Base-by-base conservation (phyloP, 2,329 filamentous ascomycete genomes). In the Stachybotrys echinatus region DNA sequence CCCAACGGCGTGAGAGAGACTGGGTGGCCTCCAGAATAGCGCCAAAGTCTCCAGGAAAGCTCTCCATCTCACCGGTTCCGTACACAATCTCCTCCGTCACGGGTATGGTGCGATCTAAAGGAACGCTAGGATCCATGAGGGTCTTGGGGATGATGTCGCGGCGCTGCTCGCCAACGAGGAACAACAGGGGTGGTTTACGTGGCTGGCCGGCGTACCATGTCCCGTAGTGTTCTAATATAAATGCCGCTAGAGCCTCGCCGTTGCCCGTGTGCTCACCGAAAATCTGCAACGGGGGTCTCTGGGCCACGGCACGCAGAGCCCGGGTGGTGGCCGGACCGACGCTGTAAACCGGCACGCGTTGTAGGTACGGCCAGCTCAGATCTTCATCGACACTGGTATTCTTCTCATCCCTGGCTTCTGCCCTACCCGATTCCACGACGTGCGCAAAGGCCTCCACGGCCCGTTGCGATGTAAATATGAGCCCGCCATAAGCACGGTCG, bases 141-240 rank as follows among this genome's bases (percentile, higher is more conserved):
- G 82, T 89, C 58, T 81, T 88, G 2, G 94, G 92, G 55, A 99
- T 96, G 56, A 96, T 83, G 65, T 97, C 94, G 42, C 94, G 76
- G 49, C 91, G 81, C 64, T 92, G 88, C 64, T 96, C 92, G 19
- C 94, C 94, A 0, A 95, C 91, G 14, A 95, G 79, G 65, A 97
- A 99, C 1, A 97, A 72, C 5, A 97, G 66, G 0, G 87, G 79
- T 1, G 82, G 83, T 58, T 83, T 82, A 14, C 57, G 59, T 12
- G 64, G 45, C 46, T 67, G 62, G 37, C 65, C 65, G 34, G 62
- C 54, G 55, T 81, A 77, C 74, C 75, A 78, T 46, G 70, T 61
- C 21, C 60, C 80, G 62, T 96, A 95, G 64, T 96, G 87, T 3
- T 83, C 70, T 6, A 95, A 74, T 48, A 99, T 96, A 61, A 85